Evolutionary conservation across 108 stramenopile genomes (phyloP).

Genomic region (Stephanodiscus minutulus): DNA sequence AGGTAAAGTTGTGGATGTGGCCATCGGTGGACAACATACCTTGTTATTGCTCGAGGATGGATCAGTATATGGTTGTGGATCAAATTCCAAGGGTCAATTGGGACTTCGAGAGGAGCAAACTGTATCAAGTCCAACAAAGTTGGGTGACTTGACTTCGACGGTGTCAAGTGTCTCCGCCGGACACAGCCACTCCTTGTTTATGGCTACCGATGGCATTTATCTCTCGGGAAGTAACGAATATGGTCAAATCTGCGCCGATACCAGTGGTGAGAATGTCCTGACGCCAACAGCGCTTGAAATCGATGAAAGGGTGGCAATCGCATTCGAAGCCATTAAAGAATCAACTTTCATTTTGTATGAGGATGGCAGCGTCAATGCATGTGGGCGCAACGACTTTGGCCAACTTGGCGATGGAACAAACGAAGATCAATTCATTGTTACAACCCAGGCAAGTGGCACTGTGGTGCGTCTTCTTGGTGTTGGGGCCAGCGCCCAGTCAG

Average conservation of each 20-base stretch:
- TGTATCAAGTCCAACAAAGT: constrained; percentile 9
- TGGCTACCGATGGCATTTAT: constrained; percentile 36
- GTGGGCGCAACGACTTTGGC: constrained; percentile 48
- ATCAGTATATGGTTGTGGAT: constrained; percentile 45
- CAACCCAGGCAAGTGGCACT: constrained; percentile 2
- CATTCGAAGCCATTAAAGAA: constrained; percentile 24
- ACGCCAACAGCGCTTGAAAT: constrained; percentile 16
- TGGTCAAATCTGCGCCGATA: constrained; percentile 47
- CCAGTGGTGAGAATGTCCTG: constrained; percentile 9
- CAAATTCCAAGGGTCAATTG: constrained; percentile 46
- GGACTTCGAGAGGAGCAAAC: constrained; percentile 34
- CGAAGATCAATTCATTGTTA: constrained; percentile 12
- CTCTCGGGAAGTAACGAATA: constrained; percentile 45
- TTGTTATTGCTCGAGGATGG: constrained; percentile 46
- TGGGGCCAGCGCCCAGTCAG: constrained; percentile 25
- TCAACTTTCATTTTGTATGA: constrained; percentile 37
- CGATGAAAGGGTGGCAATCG: neutral
- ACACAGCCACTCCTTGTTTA: constrained; percentile 30
- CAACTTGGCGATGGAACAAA: constrained; percentile 38
- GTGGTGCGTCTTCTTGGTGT: constrained; percentile 16
- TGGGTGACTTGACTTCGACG: constrained; percentile 1
- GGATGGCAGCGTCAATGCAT: constrained; percentile 41
- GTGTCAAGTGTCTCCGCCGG: constrained; percentile 45
- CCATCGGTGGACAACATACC: constrained; percentile 52
- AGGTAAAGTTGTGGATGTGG: constrained; percentile 32